Evolutionary conservation across 805 yeast genomes (phyloP).

Genomic region (Kazachstania psychrophila): DNA sequence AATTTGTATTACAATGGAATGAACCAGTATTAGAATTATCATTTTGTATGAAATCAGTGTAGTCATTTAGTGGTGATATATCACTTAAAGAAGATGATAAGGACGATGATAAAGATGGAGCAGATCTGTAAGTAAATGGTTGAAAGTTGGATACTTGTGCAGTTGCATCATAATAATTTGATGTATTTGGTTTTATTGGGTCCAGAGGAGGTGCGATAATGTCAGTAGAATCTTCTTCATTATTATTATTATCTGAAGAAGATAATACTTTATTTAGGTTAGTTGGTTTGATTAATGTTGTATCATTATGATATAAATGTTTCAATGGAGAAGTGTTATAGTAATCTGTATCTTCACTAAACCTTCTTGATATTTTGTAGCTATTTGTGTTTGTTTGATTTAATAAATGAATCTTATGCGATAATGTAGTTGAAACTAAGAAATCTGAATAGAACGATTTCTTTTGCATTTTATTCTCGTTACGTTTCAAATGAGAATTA

Average conservation of each 20-base stretch:
- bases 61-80: conserved; percentile 15
- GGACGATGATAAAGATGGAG: conserved; percentile 10
- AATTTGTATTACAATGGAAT: conserved; percentile 3
- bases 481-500: not conserved
- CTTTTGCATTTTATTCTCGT: not conserved
- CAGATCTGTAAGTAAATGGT: not conserved
- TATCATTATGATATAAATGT: conserved; percentile 25
- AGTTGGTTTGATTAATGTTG: conserved; percentile 17
- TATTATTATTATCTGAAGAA: not conserved
- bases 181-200: too few species aligned
- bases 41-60: conserved; percentile 8
- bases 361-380: conserved; percentile 17
- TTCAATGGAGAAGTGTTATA: conserved; percentile 29
- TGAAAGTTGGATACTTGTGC: not conserved
- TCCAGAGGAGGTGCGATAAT: too few species aligned
- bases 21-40: conserved; percentile 2
- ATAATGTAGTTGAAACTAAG: conserved; percentile 15
- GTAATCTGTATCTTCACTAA: conserved; percentile 27
- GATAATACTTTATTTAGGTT: conserved; percentile 15
- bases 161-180: not conserved
- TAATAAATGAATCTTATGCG: conserved; percentile 10
- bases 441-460: conserved; percentile 10
- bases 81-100: conserved; percentile 13
- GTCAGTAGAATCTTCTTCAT: not conserved
- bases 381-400: not conserved